These are phyloP conservation scores for Breviolum minutum DNA, from an alignment of 73 alveolate species.

Conservation along the genomic window DNA sequence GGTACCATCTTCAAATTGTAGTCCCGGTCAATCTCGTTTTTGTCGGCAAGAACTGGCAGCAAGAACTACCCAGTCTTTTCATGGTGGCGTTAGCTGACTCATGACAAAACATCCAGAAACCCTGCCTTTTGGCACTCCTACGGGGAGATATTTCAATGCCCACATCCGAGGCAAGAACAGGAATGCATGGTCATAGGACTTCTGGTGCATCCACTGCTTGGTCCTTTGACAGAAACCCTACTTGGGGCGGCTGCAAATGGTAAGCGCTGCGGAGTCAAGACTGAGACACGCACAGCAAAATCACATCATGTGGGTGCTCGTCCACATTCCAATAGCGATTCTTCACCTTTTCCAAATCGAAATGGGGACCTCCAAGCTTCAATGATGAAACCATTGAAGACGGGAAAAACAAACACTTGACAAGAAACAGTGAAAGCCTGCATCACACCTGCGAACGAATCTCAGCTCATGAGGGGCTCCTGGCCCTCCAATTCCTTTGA, in stretches of 20 bases:
- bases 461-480: conserved; percentile 12
- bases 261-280: not conserved
- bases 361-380: no score
- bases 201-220: conserved; percentile 30
- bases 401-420: not conserved
- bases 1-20: not conserved
- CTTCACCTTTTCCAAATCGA: not conserved
- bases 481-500: conserved; percentile 28
- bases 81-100: not conserved
- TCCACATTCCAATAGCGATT: not conserved
- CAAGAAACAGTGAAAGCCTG: not conserved
- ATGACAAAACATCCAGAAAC: not conserved
- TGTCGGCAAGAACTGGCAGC: not conserved
- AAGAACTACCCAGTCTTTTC: not conserved
- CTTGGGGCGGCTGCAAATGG: not conserved
- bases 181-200: not conserved
- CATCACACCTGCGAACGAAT: not conserved
- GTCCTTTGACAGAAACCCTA: not conserved
- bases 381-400: not conserved
- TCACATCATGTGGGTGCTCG: not conserved
- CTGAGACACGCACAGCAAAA: not conserved
- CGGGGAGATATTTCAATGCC: conserved; percentile 5
- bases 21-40: not conserved
- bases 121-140: not conserved
- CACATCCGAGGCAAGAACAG: conserved; percentile 20